Evolutionary conservation across 331 rosid genomes (phyloP).

Genomic region (Rhamnella rubrinervis): DNA sequence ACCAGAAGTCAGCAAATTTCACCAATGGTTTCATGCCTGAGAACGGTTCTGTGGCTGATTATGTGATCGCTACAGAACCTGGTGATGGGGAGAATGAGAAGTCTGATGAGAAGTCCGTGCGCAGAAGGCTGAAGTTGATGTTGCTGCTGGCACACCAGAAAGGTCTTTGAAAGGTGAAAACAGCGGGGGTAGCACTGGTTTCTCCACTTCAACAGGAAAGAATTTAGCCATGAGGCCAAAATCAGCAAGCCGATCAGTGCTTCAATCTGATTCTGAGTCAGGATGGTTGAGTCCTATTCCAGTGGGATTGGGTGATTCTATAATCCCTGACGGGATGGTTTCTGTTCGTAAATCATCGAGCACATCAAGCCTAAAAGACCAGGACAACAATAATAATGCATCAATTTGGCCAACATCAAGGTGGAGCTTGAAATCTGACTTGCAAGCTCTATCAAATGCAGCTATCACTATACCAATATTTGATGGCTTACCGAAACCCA

Average conservation of each 20-base stretch:
- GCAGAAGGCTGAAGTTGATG: constrained; percentile 68
- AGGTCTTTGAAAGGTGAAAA: constrained; percentile 53
- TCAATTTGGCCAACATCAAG: constrained; percentile 56
- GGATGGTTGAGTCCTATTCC: constrained; percentile 65
- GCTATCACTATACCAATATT: constrained; percentile 65
- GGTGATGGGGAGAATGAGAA: constrained; percentile 53
- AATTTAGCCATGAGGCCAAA: constrained; percentile 65
- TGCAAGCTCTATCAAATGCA: constrained; percentile 58
- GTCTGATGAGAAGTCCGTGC: constrained; percentile 72
- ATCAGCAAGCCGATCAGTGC: constrained; percentile 53
- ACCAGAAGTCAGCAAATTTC: constrained; percentile 39
- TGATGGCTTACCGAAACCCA: constrained; percentile 83
- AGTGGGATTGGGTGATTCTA: constrained; percentile 68
- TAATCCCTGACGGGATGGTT: constrained; percentile 43
- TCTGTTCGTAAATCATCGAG: constrained; percentile 70
- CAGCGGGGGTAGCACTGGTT: constrained; percentile 48
- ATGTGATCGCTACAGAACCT: constrained; percentile 37
- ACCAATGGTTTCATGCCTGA: constrained; percentile 47
- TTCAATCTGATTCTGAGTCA: constrained; percentile 51
- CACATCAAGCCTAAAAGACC: constrained; percentile 67
- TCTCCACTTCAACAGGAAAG: constrained; percentile 58
- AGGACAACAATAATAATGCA: constrained; percentile 48
- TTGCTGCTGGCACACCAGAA: constrained; percentile 50
- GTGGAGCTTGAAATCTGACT: constrained; percentile 73
- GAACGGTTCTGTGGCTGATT: constrained; percentile 35